These are phyloP conservation scores for Scytalidium lignicola DNA, from an alignment of 2,329 filamentous ascomycete species.

Conservation along the genomic window DNA sequence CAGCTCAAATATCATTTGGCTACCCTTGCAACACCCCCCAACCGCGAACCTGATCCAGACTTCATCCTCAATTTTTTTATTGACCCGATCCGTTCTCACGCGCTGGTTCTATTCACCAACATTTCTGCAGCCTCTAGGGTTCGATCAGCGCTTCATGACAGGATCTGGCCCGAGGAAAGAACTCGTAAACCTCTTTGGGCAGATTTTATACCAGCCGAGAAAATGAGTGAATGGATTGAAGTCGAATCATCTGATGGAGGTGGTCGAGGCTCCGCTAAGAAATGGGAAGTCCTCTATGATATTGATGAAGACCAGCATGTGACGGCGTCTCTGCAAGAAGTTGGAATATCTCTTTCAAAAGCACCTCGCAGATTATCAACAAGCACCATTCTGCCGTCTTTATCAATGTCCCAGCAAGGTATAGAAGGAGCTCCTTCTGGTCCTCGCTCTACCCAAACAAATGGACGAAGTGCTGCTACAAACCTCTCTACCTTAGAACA, in stretches of 20 bases:
- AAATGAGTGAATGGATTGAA: slow-evolving; percentile 68
- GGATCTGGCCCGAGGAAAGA: slow-evolving; percentile 81
- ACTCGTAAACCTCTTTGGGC: slow-evolving; percentile 80
- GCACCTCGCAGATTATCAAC: slow-evolving; percentile 17
- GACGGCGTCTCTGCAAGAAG: slow-evolving; percentile 51
- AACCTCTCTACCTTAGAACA: slow-evolving; percentile 39
- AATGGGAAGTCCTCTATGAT: slow-evolving; percentile 73
- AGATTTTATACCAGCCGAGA: slow-evolving; percentile 80
- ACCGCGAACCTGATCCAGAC: slow-evolving; percentile 43
- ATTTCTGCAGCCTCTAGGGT: slow-evolving; percentile 70
- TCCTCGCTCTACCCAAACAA: slow-evolving; percentile 23
- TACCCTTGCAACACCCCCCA: slow-evolving; percentile 59
- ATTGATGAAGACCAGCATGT: slow-evolving; percentile 48
- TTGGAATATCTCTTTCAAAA: slow-evolving; percentile 5
- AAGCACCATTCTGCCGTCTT: slow-evolving; percentile 26
- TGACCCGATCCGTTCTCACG: slow-evolving; percentile 82
- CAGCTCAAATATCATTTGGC: slow-evolving; percentile 65
- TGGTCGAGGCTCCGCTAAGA: slow-evolving; percentile 35
- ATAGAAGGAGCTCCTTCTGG: slow-evolving; percentile 26
- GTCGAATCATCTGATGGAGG: slow-evolving; percentile 48
- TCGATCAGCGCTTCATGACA: slow-evolving; percentile 69
- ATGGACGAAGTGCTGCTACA: slow-evolving; percentile 26
- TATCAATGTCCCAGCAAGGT: slow-evolving; percentile 24
- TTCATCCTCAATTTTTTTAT: slow-evolving; percentile 68
- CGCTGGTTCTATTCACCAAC: slow-evolving; percentile 69